These are phyloP conservation scores for Emmonsiellopsis sp. DNA, from an alignment of 2,329 filamentous ascomycete genomes.

Conservation along the genomic window DNA sequence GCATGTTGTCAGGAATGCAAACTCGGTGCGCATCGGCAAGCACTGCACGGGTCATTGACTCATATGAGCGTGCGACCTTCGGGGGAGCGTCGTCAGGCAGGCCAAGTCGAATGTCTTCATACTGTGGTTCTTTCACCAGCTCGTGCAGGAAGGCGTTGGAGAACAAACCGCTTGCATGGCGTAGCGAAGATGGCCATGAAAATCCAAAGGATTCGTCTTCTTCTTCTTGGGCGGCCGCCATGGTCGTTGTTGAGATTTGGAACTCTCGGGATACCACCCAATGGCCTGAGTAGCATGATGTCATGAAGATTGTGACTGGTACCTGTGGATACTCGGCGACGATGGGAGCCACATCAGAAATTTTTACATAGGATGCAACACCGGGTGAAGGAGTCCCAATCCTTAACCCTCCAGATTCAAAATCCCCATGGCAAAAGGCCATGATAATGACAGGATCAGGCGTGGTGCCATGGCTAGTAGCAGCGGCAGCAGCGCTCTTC, in stretches of 20 bases:
- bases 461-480: background rate
- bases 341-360: background rate
- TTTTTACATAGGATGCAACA: background rate
- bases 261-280: background rate
- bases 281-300: background rate
- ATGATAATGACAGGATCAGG: background rate
- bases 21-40: background rate
- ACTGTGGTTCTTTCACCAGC: background rate
- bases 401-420: background rate
- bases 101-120: too few relatives aligned
- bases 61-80: background rate
- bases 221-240: too few relatives aligned
- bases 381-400: background rate
- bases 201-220: background rate
- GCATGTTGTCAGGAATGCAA: background rate
- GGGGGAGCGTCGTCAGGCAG: background rate
- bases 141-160: background rate
- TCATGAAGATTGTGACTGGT: background rate
- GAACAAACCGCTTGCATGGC: background rate
- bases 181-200: background rate
- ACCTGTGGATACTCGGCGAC: background rate
- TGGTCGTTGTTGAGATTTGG: too few relatives aligned
- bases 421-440: background rate
- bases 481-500: background rate
- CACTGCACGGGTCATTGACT: background rate